These are phyloP conservation scores for Lactarius trivialis DNA, from an alignment of 768 basidiomycete species.

Conservation along the genomic window DNA sequence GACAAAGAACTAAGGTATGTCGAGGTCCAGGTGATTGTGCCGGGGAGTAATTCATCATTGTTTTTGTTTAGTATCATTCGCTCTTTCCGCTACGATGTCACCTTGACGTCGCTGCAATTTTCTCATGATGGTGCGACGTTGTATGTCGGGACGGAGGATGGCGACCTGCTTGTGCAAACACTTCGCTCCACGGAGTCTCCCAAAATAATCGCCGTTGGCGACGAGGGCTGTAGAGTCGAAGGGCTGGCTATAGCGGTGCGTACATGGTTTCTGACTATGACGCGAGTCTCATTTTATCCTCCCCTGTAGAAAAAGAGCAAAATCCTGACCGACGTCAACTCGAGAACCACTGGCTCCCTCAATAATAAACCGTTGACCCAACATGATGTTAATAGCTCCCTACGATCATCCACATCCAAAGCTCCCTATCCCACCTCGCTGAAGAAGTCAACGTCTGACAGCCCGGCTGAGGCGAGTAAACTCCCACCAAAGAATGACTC, in stretches of 20 bases:
- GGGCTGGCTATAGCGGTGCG: constrained; percentile 54
- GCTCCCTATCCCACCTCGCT: not conserved
- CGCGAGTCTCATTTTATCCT: not conserved
- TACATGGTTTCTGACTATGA: not conserved
- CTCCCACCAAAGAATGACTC: not conserved
- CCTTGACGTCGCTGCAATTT: constrained; percentile 57
- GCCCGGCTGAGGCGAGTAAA: not conserved
- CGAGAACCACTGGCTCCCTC: constrained; percentile 27
- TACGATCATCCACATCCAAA: constrained; percentile 10
- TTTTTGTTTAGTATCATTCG: constrained; percentile 46
- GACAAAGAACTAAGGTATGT: constrained; percentile 69
- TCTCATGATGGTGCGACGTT: constrained; percentile 63
- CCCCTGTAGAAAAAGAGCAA: constrained; percentile 19
- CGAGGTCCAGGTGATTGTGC: not conserved
- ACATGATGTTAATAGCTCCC: constrained; percentile 16
- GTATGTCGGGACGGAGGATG: constrained; percentile 58
- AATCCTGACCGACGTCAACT: constrained; percentile 26
- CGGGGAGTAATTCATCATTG: not conserved
- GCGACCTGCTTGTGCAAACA: constrained; percentile 57
- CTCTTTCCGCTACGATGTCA: constrained; percentile 44
- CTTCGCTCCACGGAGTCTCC: constrained; percentile 62
- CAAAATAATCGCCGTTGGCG: constrained; percentile 45
- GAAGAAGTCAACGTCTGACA: constrained; percentile 15
- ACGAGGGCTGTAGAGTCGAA: constrained; percentile 41
- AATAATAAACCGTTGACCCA: constrained; percentile 26